Evolutionary conservation across 495 filamentous ascomycete genomes (phyloP), one percentile per base, ranked within the genome.

Genomic region (Penicillium psychrofluorescens): DNA sequence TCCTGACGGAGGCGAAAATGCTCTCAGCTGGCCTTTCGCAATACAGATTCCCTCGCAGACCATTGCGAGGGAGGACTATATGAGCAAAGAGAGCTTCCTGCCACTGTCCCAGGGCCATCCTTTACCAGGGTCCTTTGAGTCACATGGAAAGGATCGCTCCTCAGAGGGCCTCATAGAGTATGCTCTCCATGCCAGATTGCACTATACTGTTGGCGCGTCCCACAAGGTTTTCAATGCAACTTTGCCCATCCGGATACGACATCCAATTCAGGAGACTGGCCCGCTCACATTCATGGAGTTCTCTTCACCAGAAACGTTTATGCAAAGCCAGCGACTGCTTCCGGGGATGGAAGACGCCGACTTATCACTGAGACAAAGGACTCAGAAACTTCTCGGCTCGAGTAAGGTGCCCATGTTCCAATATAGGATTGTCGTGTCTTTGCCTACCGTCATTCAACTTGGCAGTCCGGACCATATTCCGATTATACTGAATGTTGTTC

Each of bases 111-210:
- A 12, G 10, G 32, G n/a, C 5, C 32, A 34, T 9, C 3, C 14
- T 10, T 15, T 47, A 11, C 45, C 45, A 11, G 38, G 38, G 4
- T 34, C 44, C 4, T 48, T 41, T 36, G 8, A 10, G 2, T 41
- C 30, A 5, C 11, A 22, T 40, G 22, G 22, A 4, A 22, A 22
- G 22, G 36, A 22, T 40, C 28, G 22, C 8, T 29, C 11, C 8
- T 41, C 48, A 8, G 11, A 29, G 3, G 10, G 16, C 4, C 36
- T 15, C 11, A 40, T 53, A 4, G 46, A 49, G 29, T 53, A 53
- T 38, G 32, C 14, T 35, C 36, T 53, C 11, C 28, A 46, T 14
- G 45, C 45, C 5, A 30, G 8, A n/a, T 14, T 45, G 9, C 40
- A 33, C 4, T 49, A 45, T 33, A 53, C 11, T 4, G 14, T 30